Evolutionary conservation across 2,329 filamentous ascomycete genomes (phyloP).

Genomic region (Emericellopsis atlantica): DNA sequence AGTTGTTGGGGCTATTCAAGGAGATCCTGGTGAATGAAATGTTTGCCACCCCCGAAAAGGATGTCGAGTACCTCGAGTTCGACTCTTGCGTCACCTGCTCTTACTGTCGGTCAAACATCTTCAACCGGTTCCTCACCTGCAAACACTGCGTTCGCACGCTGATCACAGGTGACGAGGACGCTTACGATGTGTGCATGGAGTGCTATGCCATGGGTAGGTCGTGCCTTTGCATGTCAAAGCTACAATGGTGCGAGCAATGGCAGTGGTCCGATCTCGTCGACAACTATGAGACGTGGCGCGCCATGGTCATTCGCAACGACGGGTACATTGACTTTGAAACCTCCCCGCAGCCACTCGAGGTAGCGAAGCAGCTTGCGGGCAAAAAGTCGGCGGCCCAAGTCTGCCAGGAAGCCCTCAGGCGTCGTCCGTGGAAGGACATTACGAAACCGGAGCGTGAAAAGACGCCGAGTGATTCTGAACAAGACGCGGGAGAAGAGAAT

Average conservation of each 20-base stretch:
- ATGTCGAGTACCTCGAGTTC: conserved; percentile 65
- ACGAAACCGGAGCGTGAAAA: conserved; percentile 42
- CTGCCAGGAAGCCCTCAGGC: conserved; percentile 78
- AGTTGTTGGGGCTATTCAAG: conserved; percentile 66
- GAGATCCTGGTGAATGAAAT: conserved; percentile 75
- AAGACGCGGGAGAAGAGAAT: conserved; percentile 48
- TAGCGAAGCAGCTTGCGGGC: conserved; percentile 51
- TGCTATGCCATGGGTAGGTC: conserved; percentile 97
- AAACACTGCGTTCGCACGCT: conserved; percentile 64
- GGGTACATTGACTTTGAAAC: conserved; percentile 50
- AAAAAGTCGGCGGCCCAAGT: conserved; percentile 81
- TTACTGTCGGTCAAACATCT: conserved; percentile 92
- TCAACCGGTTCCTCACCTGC: conserved; percentile 93
- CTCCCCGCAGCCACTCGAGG: conserved; percentile 58
- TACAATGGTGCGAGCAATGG: conserved; percentile 91
- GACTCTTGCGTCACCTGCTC: conserved; percentile 91
- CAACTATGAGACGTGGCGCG: conserved; percentile 74
- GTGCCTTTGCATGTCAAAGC: conserved; percentile 73
- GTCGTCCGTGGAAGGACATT: conserved; percentile 73
- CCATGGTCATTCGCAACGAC: conserved; percentile 62
- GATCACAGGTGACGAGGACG: conserved; percentile 59
- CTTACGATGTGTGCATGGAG: conserved; percentile 96
- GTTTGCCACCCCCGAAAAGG: conserved; percentile 60
- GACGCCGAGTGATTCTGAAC: conserved; percentile 34
- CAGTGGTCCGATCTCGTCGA: conserved; percentile 65